Percentiles rank a stretch among this genome's conserved stretches.
phyloP scores from a whole-genome alignment of 2,329 filamentous ascomycete genomes.

The Paraphoma sp. region DNA sequence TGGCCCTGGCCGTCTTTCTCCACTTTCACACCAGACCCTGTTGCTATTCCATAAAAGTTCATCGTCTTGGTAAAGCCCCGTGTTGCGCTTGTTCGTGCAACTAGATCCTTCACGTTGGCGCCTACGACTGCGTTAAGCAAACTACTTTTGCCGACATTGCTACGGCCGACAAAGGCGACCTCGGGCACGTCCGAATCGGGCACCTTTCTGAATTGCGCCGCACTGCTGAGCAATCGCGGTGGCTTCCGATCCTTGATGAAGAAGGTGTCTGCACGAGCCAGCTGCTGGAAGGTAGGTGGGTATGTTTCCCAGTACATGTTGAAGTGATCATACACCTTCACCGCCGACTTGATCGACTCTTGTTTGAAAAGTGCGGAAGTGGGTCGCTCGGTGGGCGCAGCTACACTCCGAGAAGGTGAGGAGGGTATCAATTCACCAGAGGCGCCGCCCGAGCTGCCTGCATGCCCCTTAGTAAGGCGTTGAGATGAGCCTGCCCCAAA shows the following conservation, averaged over 20 bases:
- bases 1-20: slow-evolving; percentile 21
- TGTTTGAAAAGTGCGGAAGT: too few relatives aligned
- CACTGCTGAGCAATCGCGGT: slow-evolving; percentile 65
- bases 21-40: slow-evolving; percentile 29
- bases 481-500: not conserved
- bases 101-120: slow-evolving; percentile 52
- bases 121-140: slow-evolving; percentile 67
- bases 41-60: slow-evolving; percentile 70
- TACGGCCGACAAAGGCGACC: slow-evolving; percentile 71
- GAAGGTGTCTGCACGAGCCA: slow-evolving; percentile 51
- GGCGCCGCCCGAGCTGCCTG: too few relatives aligned
- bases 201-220: slow-evolving; percentile 66
- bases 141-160: slow-evolving; percentile 73
- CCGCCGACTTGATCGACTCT: not conserved
- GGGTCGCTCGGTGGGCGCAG: too few relatives aligned
- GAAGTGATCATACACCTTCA: slow-evolving; percentile 15
- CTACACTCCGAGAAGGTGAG: too few relatives aligned
- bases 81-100: slow-evolving; percentile 60
- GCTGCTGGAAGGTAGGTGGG: slow-evolving; percentile 41
- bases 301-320: slow-evolving; percentile 46
- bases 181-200: slow-evolving; percentile 63
- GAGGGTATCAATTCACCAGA: too few relatives aligned
- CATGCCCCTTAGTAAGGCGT: too few relatives aligned
- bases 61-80: slow-evolving; percentile 69
- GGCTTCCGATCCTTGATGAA: slow-evolving; percentile 49